Conservation (phyloP, 306 rosid genomes). For the Prunus fruticosa region DNA sequence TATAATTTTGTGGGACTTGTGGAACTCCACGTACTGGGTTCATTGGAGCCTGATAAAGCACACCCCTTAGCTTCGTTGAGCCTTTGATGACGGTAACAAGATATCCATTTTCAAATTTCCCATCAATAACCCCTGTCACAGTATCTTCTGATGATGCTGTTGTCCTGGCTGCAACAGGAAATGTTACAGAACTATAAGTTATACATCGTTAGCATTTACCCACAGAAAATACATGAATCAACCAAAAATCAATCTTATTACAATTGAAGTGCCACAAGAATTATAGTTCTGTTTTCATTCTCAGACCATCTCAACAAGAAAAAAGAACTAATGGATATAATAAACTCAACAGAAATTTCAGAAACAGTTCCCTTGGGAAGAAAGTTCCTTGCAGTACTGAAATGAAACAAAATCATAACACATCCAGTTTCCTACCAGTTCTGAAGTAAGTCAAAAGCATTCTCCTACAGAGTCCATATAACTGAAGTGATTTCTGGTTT, state of each 20-base stretch:
- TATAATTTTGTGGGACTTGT: slow-evolving; percentile 8
- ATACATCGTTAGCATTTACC: neutral
- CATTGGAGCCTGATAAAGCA: slow-evolving; percentile 63
- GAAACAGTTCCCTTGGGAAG: neutral
- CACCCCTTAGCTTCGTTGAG: slow-evolving; percentile 72
- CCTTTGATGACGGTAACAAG: slow-evolving; percentile 80
- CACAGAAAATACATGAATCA: too few relatives aligned
- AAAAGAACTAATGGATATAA: neutral
- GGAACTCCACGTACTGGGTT: slow-evolving; percentile 23
- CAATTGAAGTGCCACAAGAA: too few relatives aligned
- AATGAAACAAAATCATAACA: neutral
- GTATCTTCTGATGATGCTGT: slow-evolving; percentile 36
- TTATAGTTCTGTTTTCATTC: too few relatives aligned
- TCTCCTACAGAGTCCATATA: too few relatives aligned
- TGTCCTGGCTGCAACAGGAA: slow-evolving; percentile 29
- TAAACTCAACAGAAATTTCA: neutral
- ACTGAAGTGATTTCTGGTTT: too few relatives aligned
- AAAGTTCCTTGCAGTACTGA: neutral
- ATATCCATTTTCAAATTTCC: slow-evolving; percentile 89
- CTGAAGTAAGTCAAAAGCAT: too few relatives aligned
- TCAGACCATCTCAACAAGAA: too few relatives aligned
- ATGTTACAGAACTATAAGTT: neutral
- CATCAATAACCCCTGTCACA: slow-evolving; percentile 79
- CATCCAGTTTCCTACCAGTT: neutral
- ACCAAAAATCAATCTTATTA: too few relatives aligned